Base-by-base conservation (phyloP, 352 stramenopile species). In the Phytophthora sp. region DNA sequence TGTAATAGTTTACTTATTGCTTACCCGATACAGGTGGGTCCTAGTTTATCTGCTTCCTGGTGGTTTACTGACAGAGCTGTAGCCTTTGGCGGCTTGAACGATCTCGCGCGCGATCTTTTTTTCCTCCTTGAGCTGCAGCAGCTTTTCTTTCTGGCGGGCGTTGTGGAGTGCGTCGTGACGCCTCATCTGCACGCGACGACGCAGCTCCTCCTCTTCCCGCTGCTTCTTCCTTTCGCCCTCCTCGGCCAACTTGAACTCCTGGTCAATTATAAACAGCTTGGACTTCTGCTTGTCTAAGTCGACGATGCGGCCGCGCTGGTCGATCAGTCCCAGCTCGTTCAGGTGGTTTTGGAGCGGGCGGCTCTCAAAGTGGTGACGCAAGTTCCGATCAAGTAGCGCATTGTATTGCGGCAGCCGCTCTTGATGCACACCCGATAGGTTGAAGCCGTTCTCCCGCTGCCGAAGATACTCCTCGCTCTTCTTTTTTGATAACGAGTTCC, bases 181-280 rank as follows among this genome's bases (percentile, higher is more conserved):
- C 69, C 96, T 96, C 48, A 91, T 73, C 53, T 97, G 89, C 43
- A 97, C 88, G 18, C 89, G 86, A 23, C 91, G 83, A 24, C 87
- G 84, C 50, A 96, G 85, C 50, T 97, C 87, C 18, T 94, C 77
- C 48, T 97, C 92, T 52, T 97, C 92, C 18, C 79, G 82, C 38
- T 91, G 73, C 15, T 83, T 78, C 37, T 76, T 76, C 12, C 77
- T 62, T 54, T 97, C 88, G 5, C 73, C 74, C 31, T 89, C 82
- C 63, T 98, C 91, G 0, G 91, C 92, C 34, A 91, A 63, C 45
- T 89, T 91, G 66, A 98, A 97, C 58, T 97, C 91, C 64, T 97
- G 89, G 71, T 97, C 89, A 48, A 97, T 95, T 38, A 98, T 97
- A 39, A 87, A 84, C 17, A 97, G 72, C 61, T 97, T 97, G 7